Conservation (phyloP, 106 monocot species). For the Dendrobium huoshanense region DNA sequence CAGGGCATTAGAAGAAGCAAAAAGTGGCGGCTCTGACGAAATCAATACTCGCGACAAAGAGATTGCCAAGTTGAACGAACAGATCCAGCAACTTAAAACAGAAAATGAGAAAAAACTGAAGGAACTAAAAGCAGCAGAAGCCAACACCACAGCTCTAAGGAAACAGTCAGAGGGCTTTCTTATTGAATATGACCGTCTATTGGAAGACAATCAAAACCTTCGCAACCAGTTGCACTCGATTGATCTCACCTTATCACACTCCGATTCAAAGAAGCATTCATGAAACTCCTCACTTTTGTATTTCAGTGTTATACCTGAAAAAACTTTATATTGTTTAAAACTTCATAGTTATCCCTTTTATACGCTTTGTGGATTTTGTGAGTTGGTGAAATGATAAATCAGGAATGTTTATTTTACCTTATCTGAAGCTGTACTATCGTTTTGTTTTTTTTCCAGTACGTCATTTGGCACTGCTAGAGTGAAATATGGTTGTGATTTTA, state of each 20-base stretch:
- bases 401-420: neutral
- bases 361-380: neutral
- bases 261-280: slow-evolving; percentile 57
- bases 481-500: too few species aligned
- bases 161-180: slow-evolving; percentile 70
- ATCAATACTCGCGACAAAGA: slow-evolving; percentile 38
- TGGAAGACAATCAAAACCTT: slow-evolving; percentile 72
- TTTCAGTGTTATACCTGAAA: neutral
- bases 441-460: neutral
- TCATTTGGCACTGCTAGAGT: too few species aligned
- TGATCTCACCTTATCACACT: slow-evolving; percentile 43
- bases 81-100: slow-evolving; percentile 31
- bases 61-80: slow-evolving; percentile 33
- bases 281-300: neutral
- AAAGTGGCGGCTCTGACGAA: slow-evolving; percentile 32
- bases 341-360: neutral
- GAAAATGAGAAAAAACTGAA: slow-evolving; percentile 24
- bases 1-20: slow-evolving; percentile 57
- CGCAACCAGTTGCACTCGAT: slow-evolving; percentile 65
- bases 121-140: slow-evolving; percentile 49
- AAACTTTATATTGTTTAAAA: neutral
- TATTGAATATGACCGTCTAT: slow-evolving; percentile 60
- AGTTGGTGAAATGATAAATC: neutral
- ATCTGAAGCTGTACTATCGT: neutral
- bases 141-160: slow-evolving; percentile 42